Conservation (phyloP, 768 basidiomycete genomes). For the Leucocoprinus birnbaumii region DNA sequence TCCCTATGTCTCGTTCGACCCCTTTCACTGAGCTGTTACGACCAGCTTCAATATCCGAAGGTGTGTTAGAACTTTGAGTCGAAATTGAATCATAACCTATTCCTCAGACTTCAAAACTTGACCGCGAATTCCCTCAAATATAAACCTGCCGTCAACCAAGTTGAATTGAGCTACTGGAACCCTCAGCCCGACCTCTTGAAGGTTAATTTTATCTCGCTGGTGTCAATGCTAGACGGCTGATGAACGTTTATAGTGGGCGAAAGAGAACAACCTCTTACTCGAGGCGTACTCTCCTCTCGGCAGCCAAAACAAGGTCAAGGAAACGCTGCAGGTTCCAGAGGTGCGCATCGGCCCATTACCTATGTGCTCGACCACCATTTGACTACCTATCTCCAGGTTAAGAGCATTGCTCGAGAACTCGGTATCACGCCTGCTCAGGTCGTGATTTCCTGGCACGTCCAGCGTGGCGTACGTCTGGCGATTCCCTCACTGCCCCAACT, state of each 20-base stretch:
- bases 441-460: constrained; percentile 73
- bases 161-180: constrained; percentile 76
- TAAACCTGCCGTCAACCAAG: constrained; percentile 70
- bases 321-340: constrained; percentile 57
- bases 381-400: too few species aligned
- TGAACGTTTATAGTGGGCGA: constrained; percentile 51
- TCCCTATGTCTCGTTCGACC: not conserved
- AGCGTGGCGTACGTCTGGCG: constrained; percentile 64
- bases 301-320: constrained; percentile 52
- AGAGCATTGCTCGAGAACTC: constrained; percentile 56
- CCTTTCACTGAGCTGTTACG: not conserved
- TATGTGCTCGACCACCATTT: too few species aligned
- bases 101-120: constrained; percentile 51
- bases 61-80: constrained; percentile 9
- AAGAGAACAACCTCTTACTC: constrained; percentile 59
- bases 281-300: constrained; percentile 81
- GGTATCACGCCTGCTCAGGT: constrained; percentile 75
- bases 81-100: constrained; percentile 1
- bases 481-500: too few species aligned
- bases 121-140: constrained; percentile 59
- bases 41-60: constrained; percentile 59
- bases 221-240: not conserved
- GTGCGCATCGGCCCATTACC: constrained; percentile 21
- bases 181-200: constrained; percentile 76
- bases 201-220: constrained; percentile 25